Percentiles rank a stretch among this genome's conserved stretches.
Evolutionary conservation across 805 yeast species (phyloP).

Genomic region (Candida insectalens): DNA sequence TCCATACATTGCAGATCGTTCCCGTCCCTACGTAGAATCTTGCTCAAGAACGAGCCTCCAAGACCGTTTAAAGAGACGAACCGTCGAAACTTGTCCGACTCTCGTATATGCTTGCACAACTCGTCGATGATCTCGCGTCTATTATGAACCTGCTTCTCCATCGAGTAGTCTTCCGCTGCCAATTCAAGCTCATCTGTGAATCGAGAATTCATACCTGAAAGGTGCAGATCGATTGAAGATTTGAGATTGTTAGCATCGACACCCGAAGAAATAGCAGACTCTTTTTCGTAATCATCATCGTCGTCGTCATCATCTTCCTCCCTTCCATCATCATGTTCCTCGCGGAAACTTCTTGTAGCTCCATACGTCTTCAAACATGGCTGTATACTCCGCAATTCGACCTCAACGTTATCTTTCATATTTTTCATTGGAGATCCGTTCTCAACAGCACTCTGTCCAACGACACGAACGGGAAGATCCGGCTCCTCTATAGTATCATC

Average conservation of each 20-base stretch:
- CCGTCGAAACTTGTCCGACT: not conserved
- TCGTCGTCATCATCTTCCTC: conserved; percentile 9
- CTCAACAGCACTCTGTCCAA: conserved; percentile 1
- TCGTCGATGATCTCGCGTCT: conserved; percentile 4
- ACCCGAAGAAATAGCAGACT: not conserved
- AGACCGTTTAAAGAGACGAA: conserved; percentile 1
- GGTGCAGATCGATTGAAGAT: conserved; percentile 20
- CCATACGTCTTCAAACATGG: too few species aligned
- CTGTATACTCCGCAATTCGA: too few species aligned
- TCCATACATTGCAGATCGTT: not conserved
- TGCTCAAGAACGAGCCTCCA: conserved; percentile 1
- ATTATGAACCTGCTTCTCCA: not conserved
- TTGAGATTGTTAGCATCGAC: conserved; percentile 8
- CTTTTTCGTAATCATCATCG: conserved; percentile 10
- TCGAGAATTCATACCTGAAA: conserved; percentile 22
- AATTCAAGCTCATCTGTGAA: conserved; percentile 8
- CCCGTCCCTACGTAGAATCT: not conserved
- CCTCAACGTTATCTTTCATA: conserved; percentile 12
- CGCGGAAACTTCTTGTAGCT: conserved; percentile 17
- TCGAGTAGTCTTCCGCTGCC: conserved; percentile 1
- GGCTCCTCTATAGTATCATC: too few species aligned
- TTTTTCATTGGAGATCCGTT: not conserved
- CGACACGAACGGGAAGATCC: too few species aligned
- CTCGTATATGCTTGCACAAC: conserved; percentile 1
- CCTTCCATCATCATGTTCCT: conserved; percentile 8